Evolutionary conservation across 768 basidiomycete genomes (phyloP), one percentile per base, ranked within the genome.

Genomic region (Leccinum incarnatum): DNA sequence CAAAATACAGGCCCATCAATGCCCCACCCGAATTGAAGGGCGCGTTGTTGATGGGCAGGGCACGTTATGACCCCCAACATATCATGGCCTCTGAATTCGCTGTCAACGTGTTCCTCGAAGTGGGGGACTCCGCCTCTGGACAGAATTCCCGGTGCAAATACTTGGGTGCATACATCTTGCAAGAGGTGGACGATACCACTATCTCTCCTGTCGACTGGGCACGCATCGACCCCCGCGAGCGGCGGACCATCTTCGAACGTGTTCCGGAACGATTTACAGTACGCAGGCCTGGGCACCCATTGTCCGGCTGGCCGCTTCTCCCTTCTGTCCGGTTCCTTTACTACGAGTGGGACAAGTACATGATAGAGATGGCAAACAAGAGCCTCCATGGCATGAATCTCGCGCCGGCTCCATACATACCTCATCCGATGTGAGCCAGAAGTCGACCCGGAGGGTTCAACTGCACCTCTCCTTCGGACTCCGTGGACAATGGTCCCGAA

Each of bases 101-200:
- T 17, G 62, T 72, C 2, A 73, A 73, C 47, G 49, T 72, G 0
- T 72, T 71, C 27, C 9, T 66, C 17, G 64, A 71, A 51, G 0
- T 52, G 1, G 36, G 53, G 5, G n/a, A 50, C 29, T 2, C 49
- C 42, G 11, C 21, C 2, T 10, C 17, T 2, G 50, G 45, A 12
- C 8, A 17, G 7, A 10, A 36, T 54, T 59, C 40, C 8, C 8
- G 9, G 0, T 60, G 63, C 48, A 45, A 67, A 49, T 72, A 73
- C 47, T 5, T 72, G n/a, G 72, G 69, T 54, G 64, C 66, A n/a
- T 71, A 53, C 50, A 46, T 73, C 4, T 37, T 73, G 1, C 52
- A 60, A 19, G 8, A 30, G 7, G 14, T 57, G 17, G 48, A 58
- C 19, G 29, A 40, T 17, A 1, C 17, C 0, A 51, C 36, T 2